These are phyloP conservation scores for Fusarium sambucinum DNA, from an alignment of 2,329 filamentous ascomycete genomes.

Conservation along the genomic window DNA sequence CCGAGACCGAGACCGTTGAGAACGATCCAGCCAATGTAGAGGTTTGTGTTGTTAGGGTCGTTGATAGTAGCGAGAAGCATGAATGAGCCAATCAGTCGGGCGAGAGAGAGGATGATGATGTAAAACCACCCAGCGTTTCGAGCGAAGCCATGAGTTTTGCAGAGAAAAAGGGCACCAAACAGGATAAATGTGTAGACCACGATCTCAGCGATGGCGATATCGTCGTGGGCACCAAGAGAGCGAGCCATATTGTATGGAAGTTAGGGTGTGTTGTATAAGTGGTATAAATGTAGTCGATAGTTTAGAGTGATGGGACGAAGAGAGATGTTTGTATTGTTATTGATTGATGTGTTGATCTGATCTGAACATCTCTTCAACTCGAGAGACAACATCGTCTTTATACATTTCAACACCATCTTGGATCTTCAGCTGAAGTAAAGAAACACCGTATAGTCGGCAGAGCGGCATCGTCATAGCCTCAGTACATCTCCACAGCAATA, in stretches of 20 bases:
- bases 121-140: constrained; percentile 72
- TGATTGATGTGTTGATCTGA: background rate
- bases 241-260: constrained; percentile 33
- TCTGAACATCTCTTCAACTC: background rate
- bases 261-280: background rate
- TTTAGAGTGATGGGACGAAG: background rate
- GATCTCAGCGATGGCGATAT: constrained; percentile 51
- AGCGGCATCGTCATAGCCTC: constrained; percentile 28
- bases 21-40: constrained; percentile 52
- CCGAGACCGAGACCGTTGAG: constrained; percentile 54
- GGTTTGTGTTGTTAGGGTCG: constrained; percentile 60
- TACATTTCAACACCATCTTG: constrained; percentile 2
- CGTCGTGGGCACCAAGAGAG: constrained; percentile 48
- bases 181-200: constrained; percentile 50
- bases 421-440: constrained; percentile 4
- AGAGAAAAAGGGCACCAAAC: constrained; percentile 54
- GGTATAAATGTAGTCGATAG: background rate
- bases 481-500: background rate
- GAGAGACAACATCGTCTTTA: constrained; percentile 26
- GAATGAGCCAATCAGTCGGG: constrained; percentile 68
- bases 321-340: constrained; percentile 1
- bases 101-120: constrained; percentile 68
- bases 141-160: constrained; percentile 62
- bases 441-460: constrained; percentile 6
- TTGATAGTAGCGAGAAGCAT: constrained; percentile 58